Evolutionary conservation across 441 rosid genomes (phyloP), one percentile per base, ranked within the genome.

Genomic region (Croton laevigatus): DNA sequence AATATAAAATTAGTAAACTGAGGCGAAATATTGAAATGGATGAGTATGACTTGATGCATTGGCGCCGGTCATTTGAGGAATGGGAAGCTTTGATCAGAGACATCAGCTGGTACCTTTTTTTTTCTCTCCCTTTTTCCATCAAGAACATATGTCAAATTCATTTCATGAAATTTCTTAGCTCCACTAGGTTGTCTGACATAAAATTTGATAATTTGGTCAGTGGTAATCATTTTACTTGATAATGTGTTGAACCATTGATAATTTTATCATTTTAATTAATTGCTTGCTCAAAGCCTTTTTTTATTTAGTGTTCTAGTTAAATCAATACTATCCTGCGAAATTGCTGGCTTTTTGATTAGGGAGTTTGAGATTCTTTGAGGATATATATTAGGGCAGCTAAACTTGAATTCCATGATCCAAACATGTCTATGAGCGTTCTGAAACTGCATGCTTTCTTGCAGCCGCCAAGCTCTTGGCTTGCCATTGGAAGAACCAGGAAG

Each of bases 41-140:
- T 72, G 98, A 89, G 77, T 95, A 89, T 74, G 98, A 95, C 78
- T 73, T 77, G 51, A 59, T 93, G 67, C 99, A 93, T 68, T 95
- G 96, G 97, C 91, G 83, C 65, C 86, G 98, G 44, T 95, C 98
- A 64, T 78, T 87, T 8, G 97, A 91, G 77, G 99, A 93, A 88
- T 87, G 98, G 78, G 97, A 91, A 83, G 96, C 97, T 78, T 86
- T 95, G 81, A 70, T 91, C 73, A 83, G 99, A 87, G 99, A 95
- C 73, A 93, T 91, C 77, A 89, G 98, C 87, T 85, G 97, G 99
- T 95, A 86, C 34, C 37, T 32, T 8, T 72, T 40, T 12, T 19
- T 23, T 48, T 32, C n/a, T 36, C 38, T 13, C 34, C n/a, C 49
- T 14, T 23, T 22, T 6, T 55, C 3, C 23, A 4, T 34, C 10